Base-by-base conservation (phyloP, 257 asterid genomes). In the Solanum sitiens region DNA sequence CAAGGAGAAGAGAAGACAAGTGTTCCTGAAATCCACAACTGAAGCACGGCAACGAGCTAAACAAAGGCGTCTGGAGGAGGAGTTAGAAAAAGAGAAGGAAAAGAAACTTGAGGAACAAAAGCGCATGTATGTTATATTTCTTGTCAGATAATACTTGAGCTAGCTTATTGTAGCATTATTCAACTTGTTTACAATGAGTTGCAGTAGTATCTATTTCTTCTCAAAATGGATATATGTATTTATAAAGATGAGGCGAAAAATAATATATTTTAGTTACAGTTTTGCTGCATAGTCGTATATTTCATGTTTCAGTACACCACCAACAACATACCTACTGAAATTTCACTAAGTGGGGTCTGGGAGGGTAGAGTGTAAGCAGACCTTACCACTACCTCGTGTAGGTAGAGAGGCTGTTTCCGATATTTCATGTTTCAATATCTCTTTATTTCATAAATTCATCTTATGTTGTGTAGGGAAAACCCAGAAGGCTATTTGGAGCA, bases 71-170 rank as follows among this genome's bases (percentile, higher is more conserved):
- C 75, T 91, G 33, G 98, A 95, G 88, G 98, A 95, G 94, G 99
- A 96, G 90, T 85, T 95, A 76, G 99, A 96, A 88, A 92, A 91
- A 89, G 99, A 96, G 87, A 94, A 96, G 91, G 94, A 91, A 91
- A 94, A 92, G 93, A 94, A 96, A 92, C 89, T 94, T 82, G 99
- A 97, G 93, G 99, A 97, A 94, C 96, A 96, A 89, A 95, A 92
- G 90, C 98, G 99, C 88, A 87, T 94, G 98, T 96, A 94, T 76
- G 98, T 89, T 72, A 21, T 79, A 45, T 79, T 15, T 79, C 84
- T 27, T 79, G 42, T 79, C 67, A 79, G 65, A 79, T 79, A 44
- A 76, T 74, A 40, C 50, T 86, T 84, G 86, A 88, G 71, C 86
- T 79, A 45, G 85, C 84, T 82, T 71, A 86, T 71, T 30, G 37